Conservation (phyloP, 2,329 filamentous ascomycete genomes). For the Lasiodiplodia gonubiensis region DNA sequence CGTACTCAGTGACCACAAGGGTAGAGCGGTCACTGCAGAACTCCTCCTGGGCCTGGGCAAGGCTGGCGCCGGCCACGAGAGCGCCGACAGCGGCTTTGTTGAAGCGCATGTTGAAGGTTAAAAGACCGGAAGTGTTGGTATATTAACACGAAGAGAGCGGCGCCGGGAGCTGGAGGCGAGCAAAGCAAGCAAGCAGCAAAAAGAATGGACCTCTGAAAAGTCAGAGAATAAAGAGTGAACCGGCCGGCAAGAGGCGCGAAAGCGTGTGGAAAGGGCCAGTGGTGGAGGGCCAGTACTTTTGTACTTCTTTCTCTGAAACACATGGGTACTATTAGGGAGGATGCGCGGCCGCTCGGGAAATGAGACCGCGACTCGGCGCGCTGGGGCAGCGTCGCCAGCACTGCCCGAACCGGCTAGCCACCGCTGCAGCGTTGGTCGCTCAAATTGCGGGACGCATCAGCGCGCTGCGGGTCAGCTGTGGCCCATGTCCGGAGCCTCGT, state of each 20-base stretch:
- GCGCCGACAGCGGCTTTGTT: conserved; percentile 27
- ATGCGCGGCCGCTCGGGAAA: conserved; percentile 15
- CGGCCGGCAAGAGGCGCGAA: conserved; percentile 4
- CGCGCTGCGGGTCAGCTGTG: conserved; percentile 18
- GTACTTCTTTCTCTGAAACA: conserved; percentile 21
- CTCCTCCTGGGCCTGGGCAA: conserved; percentile 21
- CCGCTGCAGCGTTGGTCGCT: conserved; percentile 1
- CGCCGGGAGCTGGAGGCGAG: conserved; percentile 3
- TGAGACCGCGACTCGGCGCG: conserved; percentile 18
- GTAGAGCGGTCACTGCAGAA: conserved; percentile 27
- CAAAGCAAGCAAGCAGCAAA: not conserved
- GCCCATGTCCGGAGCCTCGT: not conserved
- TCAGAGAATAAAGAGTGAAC: conserved; percentile 26
- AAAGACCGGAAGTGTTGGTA: conserved; percentile 1
- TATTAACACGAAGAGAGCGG: conserved; percentile 10
- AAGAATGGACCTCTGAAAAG: conserved; percentile 30
- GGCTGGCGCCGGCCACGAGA: conserved; percentile 24
- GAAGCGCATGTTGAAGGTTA: conserved; percentile 16
- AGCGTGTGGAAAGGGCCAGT: not conserved
- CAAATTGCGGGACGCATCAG: conserved; percentile 20
- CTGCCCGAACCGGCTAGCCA: conserved; percentile 3
- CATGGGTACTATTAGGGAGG: conserved; percentile 16
- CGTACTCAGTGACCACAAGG: conserved; percentile 21
- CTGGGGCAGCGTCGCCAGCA: conserved; percentile 11
- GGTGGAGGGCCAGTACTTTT: conserved; percentile 14